Conservation (phyloP, 768 basidiomycete genomes). For the Suillus clintonianus region DNA sequence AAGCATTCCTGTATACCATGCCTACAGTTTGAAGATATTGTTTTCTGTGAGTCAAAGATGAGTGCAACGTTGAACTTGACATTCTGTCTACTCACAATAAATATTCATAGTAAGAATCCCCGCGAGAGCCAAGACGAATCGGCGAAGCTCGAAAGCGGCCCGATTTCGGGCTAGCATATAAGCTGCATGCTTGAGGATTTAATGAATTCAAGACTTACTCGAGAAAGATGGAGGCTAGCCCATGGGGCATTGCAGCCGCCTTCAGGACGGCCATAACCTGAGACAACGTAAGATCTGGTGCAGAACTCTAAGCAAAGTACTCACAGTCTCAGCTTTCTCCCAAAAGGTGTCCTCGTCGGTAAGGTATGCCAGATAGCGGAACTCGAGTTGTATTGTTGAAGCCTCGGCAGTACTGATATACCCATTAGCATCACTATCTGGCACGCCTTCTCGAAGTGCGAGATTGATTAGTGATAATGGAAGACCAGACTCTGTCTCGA, state of each 20-base stretch:
- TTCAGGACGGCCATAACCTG: slow-evolving; percentile 75
- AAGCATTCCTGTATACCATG: not conserved
- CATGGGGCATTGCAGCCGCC: slow-evolving; percentile 59
- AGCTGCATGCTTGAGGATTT: not conserved
- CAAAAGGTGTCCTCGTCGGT: slow-evolving; percentile 81
- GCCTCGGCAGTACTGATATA: slow-evolving; percentile 83
- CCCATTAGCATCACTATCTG: slow-evolving; percentile 58
- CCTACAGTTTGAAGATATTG: slow-evolving; percentile 35
- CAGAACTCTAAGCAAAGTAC: slow-evolving; percentile 1
- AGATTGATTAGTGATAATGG: slow-evolving; percentile 84
- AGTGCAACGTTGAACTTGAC: not conserved
- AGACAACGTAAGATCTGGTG: not conserved
- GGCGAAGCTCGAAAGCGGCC: slow-evolving; percentile 65
- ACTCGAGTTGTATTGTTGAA: slow-evolving; percentile 88
- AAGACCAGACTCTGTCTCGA: slow-evolving; percentile 79
- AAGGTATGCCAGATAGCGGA: slow-evolving; percentile 81
- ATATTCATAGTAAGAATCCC: slow-evolving; percentile 95
- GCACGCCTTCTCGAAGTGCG: slow-evolving; percentile 55
- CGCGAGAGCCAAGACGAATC: slow-evolving; percentile 88
- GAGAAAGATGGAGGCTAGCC: slow-evolving; percentile 84
- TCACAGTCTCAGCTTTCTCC: slow-evolving; percentile 74
- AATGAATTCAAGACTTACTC: slow-evolving; percentile 47
- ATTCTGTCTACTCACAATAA: slow-evolving; percentile 53
- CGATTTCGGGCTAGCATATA: slow-evolving; percentile 41
- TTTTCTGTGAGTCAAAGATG: slow-evolving; percentile 20